Percentiles rank a stretch among this genome's conserved stretches.
phyloP scores from a whole-genome alignment of 805 yeast species.

The Yamadazyma endophytica region DNA sequence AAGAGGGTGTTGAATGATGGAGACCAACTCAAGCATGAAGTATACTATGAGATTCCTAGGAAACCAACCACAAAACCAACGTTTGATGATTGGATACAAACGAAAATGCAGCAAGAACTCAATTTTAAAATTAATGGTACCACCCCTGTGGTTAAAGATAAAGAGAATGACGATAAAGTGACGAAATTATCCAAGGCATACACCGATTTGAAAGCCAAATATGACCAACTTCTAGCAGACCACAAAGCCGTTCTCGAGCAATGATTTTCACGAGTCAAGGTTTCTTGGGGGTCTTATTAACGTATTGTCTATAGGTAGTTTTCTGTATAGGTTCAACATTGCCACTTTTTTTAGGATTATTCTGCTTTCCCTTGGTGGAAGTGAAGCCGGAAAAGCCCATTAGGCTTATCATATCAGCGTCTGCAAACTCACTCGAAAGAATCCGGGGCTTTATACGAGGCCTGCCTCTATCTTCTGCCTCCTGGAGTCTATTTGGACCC shows the following conservation, averaged over 20 bases:
- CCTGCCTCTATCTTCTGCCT: slow-evolving; percentile 21
- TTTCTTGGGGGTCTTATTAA: slow-evolving; percentile 3
- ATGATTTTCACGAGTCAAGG: too few relatives aligned
- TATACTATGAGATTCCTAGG: slow-evolving; percentile 31
- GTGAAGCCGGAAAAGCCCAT: slow-evolving; percentile 60
- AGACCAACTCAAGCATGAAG: slow-evolving; percentile 40
- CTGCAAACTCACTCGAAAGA: slow-evolving; percentile 12
- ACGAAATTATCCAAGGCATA: slow-evolving; percentile 55
- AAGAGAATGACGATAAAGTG: slow-evolving; percentile 35
- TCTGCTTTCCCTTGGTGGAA: slow-evolving; percentile 55
- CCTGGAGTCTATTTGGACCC: too few relatives aligned
- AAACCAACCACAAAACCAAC: background rate
- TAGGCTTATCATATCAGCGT: slow-evolving; percentile 33
- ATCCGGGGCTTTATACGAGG: slow-evolving; percentile 19
- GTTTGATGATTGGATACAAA: slow-evolving; percentile 46
- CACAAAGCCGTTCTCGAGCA: slow-evolving; percentile 36
- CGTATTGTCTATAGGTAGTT: slow-evolving; percentile 52
- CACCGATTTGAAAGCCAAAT: slow-evolving; percentile 51
- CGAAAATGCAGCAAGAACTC: slow-evolving; percentile 48
- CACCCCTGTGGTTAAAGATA: background rate
- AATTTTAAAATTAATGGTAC: slow-evolving; percentile 33
- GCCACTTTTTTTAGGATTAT: slow-evolving; percentile 46
- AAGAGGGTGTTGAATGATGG: slow-evolving; percentile 52
- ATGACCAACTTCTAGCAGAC: slow-evolving; percentile 53
- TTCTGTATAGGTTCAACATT: slow-evolving; percentile 32